Conservation (phyloP, 129 eudicot species). For the Tanacetum coccineum region DNA sequence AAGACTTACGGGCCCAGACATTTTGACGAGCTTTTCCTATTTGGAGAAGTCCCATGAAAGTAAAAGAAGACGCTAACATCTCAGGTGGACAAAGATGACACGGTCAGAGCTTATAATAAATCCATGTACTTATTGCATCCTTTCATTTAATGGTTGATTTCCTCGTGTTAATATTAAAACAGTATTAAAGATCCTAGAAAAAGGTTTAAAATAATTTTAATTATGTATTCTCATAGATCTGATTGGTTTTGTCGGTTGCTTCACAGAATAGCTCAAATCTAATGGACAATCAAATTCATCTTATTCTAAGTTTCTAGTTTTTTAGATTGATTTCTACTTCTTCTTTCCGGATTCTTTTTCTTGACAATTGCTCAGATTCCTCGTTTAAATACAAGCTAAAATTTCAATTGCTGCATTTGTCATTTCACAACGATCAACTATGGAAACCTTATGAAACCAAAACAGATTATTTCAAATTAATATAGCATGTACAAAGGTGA, state of each 20-base stretch:
- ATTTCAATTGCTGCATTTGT: conserved; percentile 78
- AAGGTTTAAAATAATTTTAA: conserved; percentile 1
- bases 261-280: conserved; percentile 21
- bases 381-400: conserved; percentile 83
- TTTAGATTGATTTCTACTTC: conserved; percentile 57
- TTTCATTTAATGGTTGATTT: conserved; percentile 16
- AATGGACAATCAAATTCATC: background rate
- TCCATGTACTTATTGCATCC: conserved; percentile 11
- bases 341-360: conserved; percentile 61
- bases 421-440: conserved; percentile 10
- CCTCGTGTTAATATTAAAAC: conserved; percentile 12
- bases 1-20: conserved; percentile 88
- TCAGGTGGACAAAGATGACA: conserved; percentile 1
- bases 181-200: background rate
- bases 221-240: conserved; percentile 14
- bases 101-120: conserved; percentile 1
- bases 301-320: background rate
- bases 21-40: conserved; percentile 54
- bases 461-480: conserved; percentile 9
- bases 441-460: background rate
- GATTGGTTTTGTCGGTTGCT: conserved; percentile 22
- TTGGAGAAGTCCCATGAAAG: conserved; percentile 40
- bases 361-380: conserved; percentile 41
- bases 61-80: conserved; percentile 34
- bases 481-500: conserved; percentile 5